A percentile compares a stretch with the other conserved stretches of the same genome.
Evolutionary conservation across 768 basidiomycete species (phyloP).

Genomic region (Sarcodon sp.): DNA sequence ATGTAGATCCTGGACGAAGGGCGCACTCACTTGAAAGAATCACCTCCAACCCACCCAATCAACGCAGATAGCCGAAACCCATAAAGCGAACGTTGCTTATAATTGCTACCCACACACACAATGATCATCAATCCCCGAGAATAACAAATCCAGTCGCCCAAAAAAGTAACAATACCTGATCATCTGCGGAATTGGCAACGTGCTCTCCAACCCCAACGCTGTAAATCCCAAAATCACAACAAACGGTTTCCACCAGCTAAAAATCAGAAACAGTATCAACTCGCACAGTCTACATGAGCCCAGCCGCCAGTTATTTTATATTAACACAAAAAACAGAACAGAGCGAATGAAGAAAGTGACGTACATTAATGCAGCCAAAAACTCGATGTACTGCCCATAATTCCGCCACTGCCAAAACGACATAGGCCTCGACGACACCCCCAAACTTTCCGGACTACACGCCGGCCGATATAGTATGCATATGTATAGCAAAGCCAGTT

Average conservation of each 20-base stretch:
- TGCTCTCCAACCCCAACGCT: conserved; percentile 75
- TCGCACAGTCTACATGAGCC: conserved; percentile 35
- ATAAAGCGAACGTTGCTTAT: conserved; percentile 65
- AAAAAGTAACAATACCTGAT: conserved; percentile 37
- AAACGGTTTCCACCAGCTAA: conserved; percentile 49
- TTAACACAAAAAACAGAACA: neutral
- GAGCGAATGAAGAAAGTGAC: conserved; percentile 9
- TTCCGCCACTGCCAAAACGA: conserved; percentile 81
- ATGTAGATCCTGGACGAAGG: neutral
- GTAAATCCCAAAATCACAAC: conserved; percentile 58
- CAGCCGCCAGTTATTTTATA: neutral
- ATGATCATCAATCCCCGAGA: neutral
- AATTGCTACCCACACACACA: conserved; percentile 39
- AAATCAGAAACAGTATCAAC: conserved; percentile 64
- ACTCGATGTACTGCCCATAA: conserved; percentile 73
- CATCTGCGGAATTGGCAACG: conserved; percentile 76
- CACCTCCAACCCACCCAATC: conserved; percentile 75
- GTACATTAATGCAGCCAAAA: conserved; percentile 69
- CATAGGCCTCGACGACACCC: conserved; percentile 49
- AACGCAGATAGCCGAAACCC: conserved; percentile 78
- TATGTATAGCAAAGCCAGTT: conserved; percentile 74
- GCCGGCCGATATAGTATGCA: conserved; percentile 63
- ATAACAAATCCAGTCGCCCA: neutral
- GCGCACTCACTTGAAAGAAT: conserved; percentile 62
- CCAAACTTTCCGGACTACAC: conserved; percentile 43